Conservation (phyloP, 2,329 filamentous ascomycete genomes). For the Zasmidium citrigriseum region DNA sequence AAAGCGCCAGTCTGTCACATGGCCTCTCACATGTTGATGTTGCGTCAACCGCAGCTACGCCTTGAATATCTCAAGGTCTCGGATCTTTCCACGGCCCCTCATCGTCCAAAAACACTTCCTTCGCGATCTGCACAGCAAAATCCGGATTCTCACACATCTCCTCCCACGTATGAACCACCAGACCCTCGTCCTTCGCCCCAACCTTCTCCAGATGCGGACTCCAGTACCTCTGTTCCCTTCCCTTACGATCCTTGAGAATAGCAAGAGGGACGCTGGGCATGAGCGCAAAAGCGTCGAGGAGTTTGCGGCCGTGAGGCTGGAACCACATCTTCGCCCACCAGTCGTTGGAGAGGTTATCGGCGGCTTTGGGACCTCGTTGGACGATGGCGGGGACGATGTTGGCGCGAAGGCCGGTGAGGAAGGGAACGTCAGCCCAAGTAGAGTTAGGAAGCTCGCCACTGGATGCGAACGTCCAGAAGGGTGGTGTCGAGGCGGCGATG, state of each 20-base stretch:
- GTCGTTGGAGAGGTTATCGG: neutral
- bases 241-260: neutral
- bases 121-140: slow-evolving; percentile 1
- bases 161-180: slow-evolving; percentile 5
- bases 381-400: slow-evolving; percentile 13
- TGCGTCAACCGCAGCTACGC: too few relatives aligned
- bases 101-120: slow-evolving; percentile 12
- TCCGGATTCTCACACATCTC: slow-evolving; percentile 3
- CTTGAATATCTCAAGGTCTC: slow-evolving; percentile 13
- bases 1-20: neutral
- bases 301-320: slow-evolving; percentile 14
- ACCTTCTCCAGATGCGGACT: slow-evolving; percentile 7
- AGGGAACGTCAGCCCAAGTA: slow-evolving; percentile 13
- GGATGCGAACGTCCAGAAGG: slow-evolving; percentile 15
- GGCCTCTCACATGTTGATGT: neutral
- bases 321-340: slow-evolving; percentile 18
- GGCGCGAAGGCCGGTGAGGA: slow-evolving; percentile 6
- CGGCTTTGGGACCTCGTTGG: slow-evolving; percentile 2
- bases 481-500: slow-evolving; percentile 12
- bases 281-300: slow-evolving; percentile 11
- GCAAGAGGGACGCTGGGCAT: slow-evolving; percentile 7
- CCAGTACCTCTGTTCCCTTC: slow-evolving; percentile 9
- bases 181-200: slow-evolving; percentile 7
- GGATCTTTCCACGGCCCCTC: slow-evolving; percentile 12
- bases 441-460: neutral